These are phyloP conservation scores for Aspergillus diversus DNA, from an alignment of 495 filamentous ascomycete species.

Conservation along the genomic window DNA sequence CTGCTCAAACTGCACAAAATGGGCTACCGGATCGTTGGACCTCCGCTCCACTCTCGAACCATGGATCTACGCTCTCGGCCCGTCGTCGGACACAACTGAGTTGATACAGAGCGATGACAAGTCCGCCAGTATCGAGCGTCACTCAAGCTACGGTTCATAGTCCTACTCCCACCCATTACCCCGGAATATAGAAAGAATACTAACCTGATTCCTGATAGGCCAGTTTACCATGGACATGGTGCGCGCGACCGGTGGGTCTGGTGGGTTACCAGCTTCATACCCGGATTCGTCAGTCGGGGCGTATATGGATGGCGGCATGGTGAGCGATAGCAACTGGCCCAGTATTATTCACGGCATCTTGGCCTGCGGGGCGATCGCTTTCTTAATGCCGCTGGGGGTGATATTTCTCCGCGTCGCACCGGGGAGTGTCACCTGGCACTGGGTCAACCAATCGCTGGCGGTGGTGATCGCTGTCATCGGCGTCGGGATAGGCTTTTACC, in stretches of 20 bases:
- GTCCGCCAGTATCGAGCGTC: neutral
- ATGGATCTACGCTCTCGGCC: conserved; percentile 4
- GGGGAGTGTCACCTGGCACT: neutral
- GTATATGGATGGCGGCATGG: neutral
- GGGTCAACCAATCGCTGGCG: neutral
- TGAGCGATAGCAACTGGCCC: neutral
- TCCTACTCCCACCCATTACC: neutral
- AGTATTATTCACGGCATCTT: neutral
- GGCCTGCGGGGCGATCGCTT: neutral
- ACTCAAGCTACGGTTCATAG: neutral
- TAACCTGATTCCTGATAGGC: neutral
- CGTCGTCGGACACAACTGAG: neutral
- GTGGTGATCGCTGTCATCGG: neutral
- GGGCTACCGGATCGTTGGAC: neutral
- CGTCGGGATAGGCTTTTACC: neutral
- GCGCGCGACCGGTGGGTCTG: neutral
- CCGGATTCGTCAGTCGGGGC: neutral
- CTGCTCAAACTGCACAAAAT: neutral
- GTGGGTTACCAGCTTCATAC: neutral
- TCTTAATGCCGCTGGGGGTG: neutral
- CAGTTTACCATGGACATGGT: conserved; percentile 1
- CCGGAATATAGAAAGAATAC: neutral
- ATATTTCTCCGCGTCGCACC: conserved; percentile 2
- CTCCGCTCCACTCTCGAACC: neutral
- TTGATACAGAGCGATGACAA: neutral